These are phyloP conservation scores for Monosporascus sp. DNA, from an alignment of 2,329 filamentous ascomycete species.

Conservation along the genomic window DNA sequence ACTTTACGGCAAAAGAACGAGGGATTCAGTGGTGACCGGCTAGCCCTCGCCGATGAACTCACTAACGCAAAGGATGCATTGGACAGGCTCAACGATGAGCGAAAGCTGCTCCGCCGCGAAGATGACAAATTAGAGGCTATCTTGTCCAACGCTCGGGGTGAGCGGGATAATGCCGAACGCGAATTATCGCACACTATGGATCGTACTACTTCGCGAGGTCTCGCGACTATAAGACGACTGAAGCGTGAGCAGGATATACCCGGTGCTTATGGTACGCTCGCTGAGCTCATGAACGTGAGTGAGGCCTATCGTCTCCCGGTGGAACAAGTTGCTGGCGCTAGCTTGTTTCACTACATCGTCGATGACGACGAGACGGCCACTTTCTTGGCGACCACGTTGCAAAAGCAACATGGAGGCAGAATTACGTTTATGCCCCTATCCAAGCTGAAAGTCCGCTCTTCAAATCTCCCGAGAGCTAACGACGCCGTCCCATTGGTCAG, in stretches of 20 bases:
- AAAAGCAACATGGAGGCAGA: conserved; percentile 74
- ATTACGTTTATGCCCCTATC: conserved; percentile 94
- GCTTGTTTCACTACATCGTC: conserved; percentile 93
- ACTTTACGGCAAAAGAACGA: conserved; percentile 68
- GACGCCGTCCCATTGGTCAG: conserved; percentile 84
- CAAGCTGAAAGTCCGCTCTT: conserved; percentile 64
- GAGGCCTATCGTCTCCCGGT: conserved; percentile 84
- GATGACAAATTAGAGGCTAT: conserved; percentile 81
- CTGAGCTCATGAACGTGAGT: conserved; percentile 83
- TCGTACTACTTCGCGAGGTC: conserved; percentile 75
- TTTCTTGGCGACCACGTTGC: conserved; percentile 71
- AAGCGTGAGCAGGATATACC: conserved; percentile 74
- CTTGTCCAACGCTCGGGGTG: conserved; percentile 68
- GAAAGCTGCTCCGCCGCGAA: conserved; percentile 82
- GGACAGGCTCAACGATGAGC: conserved; percentile 77
- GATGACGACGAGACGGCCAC: conserved; percentile 87
- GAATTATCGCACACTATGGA: conserved; percentile 84
- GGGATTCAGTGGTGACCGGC: conserved; percentile 70
- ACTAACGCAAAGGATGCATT: conserved; percentile 72
- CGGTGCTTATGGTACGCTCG: conserved; percentile 87
- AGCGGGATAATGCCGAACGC: conserved; percentile 72
- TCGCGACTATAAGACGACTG: conserved; percentile 80
- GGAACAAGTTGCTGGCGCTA: conserved; percentile 87
- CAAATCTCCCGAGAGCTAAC: conserved; percentile 77
- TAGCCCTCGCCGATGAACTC: conserved; percentile 67